Evolutionary conservation across 2,329 filamentous ascomycete species (phyloP).

Genomic region (Cladosporium sp.): DNA sequence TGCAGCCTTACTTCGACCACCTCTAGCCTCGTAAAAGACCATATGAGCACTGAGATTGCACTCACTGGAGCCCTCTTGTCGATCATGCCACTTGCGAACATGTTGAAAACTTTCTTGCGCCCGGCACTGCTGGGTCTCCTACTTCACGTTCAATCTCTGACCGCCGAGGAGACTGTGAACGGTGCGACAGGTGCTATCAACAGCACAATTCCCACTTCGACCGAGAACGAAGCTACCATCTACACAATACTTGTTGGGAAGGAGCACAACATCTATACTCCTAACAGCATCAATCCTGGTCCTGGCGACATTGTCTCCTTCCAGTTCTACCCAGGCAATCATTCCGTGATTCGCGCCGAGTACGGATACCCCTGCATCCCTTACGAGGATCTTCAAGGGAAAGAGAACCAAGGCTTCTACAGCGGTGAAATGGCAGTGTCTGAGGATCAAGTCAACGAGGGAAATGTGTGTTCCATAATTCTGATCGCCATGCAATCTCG

Average conservation of each 20-base stretch:
- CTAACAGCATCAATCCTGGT: slow-evolving; percentile 33
- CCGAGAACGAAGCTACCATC: slow-evolving; percentile 18
- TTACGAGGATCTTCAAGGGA: slow-evolving; percentile 20
- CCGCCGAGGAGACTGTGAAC: background rate
- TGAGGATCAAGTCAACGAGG: background rate
- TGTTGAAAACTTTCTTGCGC: no score
- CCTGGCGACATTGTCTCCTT: slow-evolving; percentile 40
- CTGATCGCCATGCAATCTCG: no score
- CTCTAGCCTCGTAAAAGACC: no score
- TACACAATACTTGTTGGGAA: slow-evolving; percentile 36
- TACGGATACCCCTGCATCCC: slow-evolving; percentile 39
- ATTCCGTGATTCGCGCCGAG: slow-evolving; percentile 39
- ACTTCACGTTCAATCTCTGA: background rate
- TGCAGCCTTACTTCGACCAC: no score
- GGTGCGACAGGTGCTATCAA: slow-evolving; percentile 6
- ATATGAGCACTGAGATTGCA: no score
- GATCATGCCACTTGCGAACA: no score
- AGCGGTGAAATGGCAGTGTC: background rate
- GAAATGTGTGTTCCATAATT: background rate
- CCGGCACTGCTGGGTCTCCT: no score
- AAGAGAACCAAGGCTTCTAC: slow-evolving; percentile 21
- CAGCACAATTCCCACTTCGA: slow-evolving; percentile 4
- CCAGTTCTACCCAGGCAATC: slow-evolving; percentile 38
- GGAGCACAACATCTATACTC: slow-evolving; percentile 28
- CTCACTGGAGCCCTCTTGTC: no score